Conservation (phyloP, 768 basidiomycete species). For the Daedaleopsis nitida region DNA sequence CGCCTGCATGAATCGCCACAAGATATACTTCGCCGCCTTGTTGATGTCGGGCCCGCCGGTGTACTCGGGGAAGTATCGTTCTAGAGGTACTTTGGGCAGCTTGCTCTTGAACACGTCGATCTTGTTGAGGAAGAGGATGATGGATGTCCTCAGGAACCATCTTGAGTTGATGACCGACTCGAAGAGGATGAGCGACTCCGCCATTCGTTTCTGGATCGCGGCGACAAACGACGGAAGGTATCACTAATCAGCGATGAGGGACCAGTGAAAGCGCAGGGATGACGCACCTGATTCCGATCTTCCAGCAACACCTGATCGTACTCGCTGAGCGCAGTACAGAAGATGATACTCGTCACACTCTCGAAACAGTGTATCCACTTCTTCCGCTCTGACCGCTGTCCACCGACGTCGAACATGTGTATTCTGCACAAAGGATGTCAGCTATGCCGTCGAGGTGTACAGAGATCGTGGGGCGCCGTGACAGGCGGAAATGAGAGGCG, state of each 20-base stretch:
- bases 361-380: slow-evolving; percentile 72
- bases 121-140: slow-evolving; percentile 72
- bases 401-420: slow-evolving; percentile 79
- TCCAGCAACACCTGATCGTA: slow-evolving; percentile 76
- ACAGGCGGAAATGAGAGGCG: background rate
- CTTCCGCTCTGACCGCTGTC: slow-evolving; percentile 62
- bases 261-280: background rate
- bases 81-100: slow-evolving; percentile 68
- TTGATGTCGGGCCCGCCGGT: slow-evolving; percentile 88
- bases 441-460: background rate
- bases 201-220: slow-evolving; percentile 65
- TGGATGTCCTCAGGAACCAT: slow-evolving; percentile 69
- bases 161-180: slow-evolving; percentile 79
- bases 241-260: background rate
- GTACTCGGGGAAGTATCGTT: slow-evolving; percentile 84
- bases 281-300: slow-evolving; percentile 61
- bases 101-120: slow-evolving; percentile 80
- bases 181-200: slow-evolving; percentile 72
- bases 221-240: slow-evolving; percentile 13
- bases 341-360: slow-evolving; percentile 79
- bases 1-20: slow-evolving; percentile 94
- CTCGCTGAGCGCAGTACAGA: slow-evolving; percentile 74
- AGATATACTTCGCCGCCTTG: slow-evolving; percentile 91
- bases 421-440: slow-evolving; percentile 35
- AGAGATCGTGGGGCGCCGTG: background rate